Base-by-base conservation (phyloP, 129 eudicot species). In the Tanacetum coccineum region DNA sequence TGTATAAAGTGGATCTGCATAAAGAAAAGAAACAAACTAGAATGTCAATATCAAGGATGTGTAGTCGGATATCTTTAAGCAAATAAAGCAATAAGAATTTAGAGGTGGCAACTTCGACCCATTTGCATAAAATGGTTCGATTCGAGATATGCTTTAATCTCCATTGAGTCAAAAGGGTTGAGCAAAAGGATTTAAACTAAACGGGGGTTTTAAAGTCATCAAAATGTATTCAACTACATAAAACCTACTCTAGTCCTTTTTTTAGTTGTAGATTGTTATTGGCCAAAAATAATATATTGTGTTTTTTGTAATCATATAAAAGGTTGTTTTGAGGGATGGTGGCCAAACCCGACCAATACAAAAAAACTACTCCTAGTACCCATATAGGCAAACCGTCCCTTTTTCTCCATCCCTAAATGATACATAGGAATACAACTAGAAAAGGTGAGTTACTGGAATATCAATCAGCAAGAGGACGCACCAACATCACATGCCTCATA, bases 1-100 rank as follows among this genome's bases (percentile, higher is more conserved):
- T 2, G 46, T 70, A 42, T 40, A 56, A 55, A 15, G 18, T 55
- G 55, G 13, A 70, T 57, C 44, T 57, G 45, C 25, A 58, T 26
- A 48, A 32, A 11, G 39, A 4, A 30, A 30, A 30, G 36, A 67
- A 14, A 15, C 0, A 32, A 32, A 13, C 39, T 9, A 52, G 12
- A 7, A 51, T 48, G 45, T 26, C 69, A 64, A 20, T 6, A 30
- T 30, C 39, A 30, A 20, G 19, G 17, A 28, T 14, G 45, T n/a
- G 44, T 21, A 13, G 5, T 22, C n/a, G 22, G 6, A 14, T 14
- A 22, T 22, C 7, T 4, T 30, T 30, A 30, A 30, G 39, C 39
- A 30, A 30, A 30, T 30, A 30, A 30, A 4, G 39, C 39, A 30
- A 0, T 30, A 30, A 30, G 39, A 30, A 30, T 30, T 30, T 30